Percentiles rank a stretch among this genome's conserved stretches.
Evolutionary conservation across 2,329 filamentous ascomycete genomes (phyloP).

Genomic region (Colletotrichum liriopes): DNA sequence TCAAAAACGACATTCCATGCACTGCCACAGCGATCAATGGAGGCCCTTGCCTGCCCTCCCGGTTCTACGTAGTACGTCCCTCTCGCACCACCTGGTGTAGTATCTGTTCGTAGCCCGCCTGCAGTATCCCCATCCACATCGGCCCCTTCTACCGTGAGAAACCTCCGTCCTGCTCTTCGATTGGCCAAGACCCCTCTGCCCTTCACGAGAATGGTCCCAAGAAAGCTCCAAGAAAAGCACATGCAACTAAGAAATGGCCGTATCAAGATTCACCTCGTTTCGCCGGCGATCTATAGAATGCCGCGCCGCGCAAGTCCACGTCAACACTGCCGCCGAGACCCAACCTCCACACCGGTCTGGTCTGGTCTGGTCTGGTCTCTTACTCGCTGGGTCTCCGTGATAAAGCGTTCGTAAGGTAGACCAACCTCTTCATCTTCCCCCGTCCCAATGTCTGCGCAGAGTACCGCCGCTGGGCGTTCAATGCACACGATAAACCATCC

Average conservation of each 20-base stretch:
- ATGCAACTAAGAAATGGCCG: conserved; percentile 33
- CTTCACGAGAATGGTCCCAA: conserved; percentile 14
- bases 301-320: conserved; percentile 24
- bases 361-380: conserved; percentile 1
- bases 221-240: conserved; percentile 35
- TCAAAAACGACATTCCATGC: conserved; percentile 32
- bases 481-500: conserved; percentile 12
- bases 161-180: conserved; percentile 1
- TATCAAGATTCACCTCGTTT: conserved; percentile 38
- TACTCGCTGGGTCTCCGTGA: neutral
- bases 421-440: neutral
- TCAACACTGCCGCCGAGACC: conserved; percentile 38
- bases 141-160: neutral
- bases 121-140: neutral
- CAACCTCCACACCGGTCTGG: conserved; percentile 20
- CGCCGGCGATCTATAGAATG: conserved; percentile 30
- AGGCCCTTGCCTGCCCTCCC: conserved; percentile 9
- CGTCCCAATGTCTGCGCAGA: neutral
- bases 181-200: conserved; percentile 26
- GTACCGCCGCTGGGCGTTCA: neutral
- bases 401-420: neutral
- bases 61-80: conserved; percentile 15
- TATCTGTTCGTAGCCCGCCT: neutral
- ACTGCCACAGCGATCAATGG: conserved; percentile 43
- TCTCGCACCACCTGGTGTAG: neutral